A percentile compares a stretch with the other conserved stretches of the same genome.
Conservation (phyloP, 208 protist species). For the Endotrypanum monterogeii region DNA sequence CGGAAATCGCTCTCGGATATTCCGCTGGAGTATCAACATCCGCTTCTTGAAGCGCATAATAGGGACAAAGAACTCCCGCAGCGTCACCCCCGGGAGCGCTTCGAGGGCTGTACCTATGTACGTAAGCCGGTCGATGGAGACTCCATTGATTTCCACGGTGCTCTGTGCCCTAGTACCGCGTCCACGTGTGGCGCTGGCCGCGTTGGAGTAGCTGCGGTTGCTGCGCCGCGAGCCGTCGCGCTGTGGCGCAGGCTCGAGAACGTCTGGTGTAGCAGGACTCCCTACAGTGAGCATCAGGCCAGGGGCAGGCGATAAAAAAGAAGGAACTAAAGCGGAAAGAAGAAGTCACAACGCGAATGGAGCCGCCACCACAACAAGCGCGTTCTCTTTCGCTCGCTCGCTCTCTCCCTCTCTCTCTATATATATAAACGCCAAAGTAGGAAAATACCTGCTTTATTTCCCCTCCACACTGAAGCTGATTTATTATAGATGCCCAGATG, state of each 20-base stretch:
- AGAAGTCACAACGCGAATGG: neutral
- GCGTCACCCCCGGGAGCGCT: constrained; percentile 58
- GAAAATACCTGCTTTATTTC: too few species aligned
- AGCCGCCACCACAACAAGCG: too few species aligned
- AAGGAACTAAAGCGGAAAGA: neutral
- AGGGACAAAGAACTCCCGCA: constrained; percentile 74
- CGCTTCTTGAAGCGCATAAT: constrained; percentile 63
- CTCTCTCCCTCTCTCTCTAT: too few species aligned
- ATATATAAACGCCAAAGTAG: too few species aligned
- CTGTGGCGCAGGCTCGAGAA: constrained; percentile 3
- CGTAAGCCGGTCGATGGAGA: constrained; percentile 68
- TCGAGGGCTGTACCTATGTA: constrained; percentile 84
- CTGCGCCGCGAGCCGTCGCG: constrained; percentile 15
- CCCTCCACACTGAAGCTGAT: too few species aligned
- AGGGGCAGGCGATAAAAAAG: neutral
- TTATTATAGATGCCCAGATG: neutral
- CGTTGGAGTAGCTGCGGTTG: constrained; percentile 13
- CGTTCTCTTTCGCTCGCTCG: too few species aligned
- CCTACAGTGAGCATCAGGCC: constrained; percentile 4
- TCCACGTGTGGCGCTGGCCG: neutral
- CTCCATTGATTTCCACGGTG: constrained; percentile 23
- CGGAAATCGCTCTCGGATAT: constrained; percentile 37
- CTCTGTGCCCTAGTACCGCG: neutral
- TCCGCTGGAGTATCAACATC: constrained; percentile 39
- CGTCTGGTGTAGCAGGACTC: neutral